These are phyloP conservation scores for Fragilaria radians DNA, from an alignment of 108 stramenopile genomes.

Conservation along the genomic window DNA sequence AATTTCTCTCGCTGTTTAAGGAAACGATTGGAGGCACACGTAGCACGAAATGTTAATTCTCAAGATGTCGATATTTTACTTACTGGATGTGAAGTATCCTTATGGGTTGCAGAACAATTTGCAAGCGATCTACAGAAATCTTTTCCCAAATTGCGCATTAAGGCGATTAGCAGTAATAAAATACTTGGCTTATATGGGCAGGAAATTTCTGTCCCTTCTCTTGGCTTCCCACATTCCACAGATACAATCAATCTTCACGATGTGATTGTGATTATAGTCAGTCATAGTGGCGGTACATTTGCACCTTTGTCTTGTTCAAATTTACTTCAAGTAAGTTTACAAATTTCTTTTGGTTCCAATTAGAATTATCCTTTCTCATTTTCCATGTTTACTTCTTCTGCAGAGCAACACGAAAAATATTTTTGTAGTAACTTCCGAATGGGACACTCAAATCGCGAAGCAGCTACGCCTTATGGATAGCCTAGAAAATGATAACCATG, in stretches of 20 bases:
- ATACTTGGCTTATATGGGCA: conserved; percentile 67
- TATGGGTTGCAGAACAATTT: conserved; percentile 86
- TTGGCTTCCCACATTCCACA: conserved; percentile 43
- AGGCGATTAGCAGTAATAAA: conserved; percentile 70
- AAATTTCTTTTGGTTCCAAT: conserved; percentile 10
- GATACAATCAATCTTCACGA: conserved; percentile 39
- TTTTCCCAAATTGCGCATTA: conserved; percentile 57
- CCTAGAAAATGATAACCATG: conserved; percentile 8
- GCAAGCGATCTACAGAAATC: conserved; percentile 60
- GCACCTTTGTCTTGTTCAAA: conserved; percentile 57
- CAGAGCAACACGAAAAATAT: conserved; percentile 38
- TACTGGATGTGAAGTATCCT: conserved; percentile 73
- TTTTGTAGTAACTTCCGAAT: conserved; percentile 49
- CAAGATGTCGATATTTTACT: conserved; percentile 56
- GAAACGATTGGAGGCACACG: conserved; percentile 20
- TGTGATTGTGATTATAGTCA: conserved; percentile 63
- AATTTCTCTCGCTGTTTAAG: conserved; percentile 38
- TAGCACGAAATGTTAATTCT: conserved; percentile 25
- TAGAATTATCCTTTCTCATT: conserved; percentile 2
- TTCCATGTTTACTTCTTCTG: background rate
- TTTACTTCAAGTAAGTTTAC: conserved; percentile 30
- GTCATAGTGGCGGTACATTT: conserved; percentile 67
- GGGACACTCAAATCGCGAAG: conserved; percentile 73
- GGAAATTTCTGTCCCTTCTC: conserved; percentile 45
- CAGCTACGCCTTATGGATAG: conserved; percentile 46